Evolutionary conservation across 306 rosid species (phyloP).

Genomic region (Erythrophleum fordii): DNA sequence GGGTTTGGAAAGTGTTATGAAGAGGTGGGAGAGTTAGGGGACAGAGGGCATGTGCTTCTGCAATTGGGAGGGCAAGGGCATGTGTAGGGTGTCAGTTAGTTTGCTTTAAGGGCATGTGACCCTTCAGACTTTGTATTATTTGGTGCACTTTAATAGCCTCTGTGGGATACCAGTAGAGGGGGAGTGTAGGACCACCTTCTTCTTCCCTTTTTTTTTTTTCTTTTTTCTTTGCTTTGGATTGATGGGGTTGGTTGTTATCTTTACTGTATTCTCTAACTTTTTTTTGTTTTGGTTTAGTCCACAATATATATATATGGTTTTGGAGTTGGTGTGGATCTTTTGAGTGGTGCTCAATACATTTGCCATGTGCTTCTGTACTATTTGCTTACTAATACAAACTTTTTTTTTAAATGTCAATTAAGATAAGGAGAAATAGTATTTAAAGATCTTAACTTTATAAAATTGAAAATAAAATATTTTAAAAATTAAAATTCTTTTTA

Average conservation of each 20-base stretch:
- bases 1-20: slow-evolving; percentile 42
- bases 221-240: slow-evolving; percentile 42
- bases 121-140: slow-evolving; percentile 68
- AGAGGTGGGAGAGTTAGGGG: slow-evolving; percentile 55
- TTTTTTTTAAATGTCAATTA: slow-evolving; percentile 30
- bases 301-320: slow-evolving; percentile 17
- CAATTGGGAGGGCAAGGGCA: slow-evolving; percentile 75
- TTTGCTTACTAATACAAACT: slow-evolving; percentile 21
- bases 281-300: slow-evolving; percentile 41
- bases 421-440: no score
- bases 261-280: slow-evolving; percentile 45
- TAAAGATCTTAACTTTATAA: no score
- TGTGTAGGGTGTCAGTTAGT: slow-evolving; percentile 90
- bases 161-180: slow-evolving; percentile 52
- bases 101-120: slow-evolving; percentile 81
- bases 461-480: no score
- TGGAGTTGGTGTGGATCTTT: slow-evolving; percentile 60
- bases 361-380: slow-evolving; percentile 57
- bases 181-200: slow-evolving; percentile 57
- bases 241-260: slow-evolving; percentile 43
- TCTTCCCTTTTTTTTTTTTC: slow-evolving; percentile 1
- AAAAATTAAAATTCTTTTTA: no score
- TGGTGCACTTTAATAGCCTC: slow-evolving; percentile 78
- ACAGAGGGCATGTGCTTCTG: slow-evolving; percentile 75
- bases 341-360: slow-evolving; percentile 54